Evolutionary conservation across 2,329 filamentous ascomycete genomes (phyloP), one percentile per base, ranked within the genome.

Genomic region (Beauveria sp.): DNA sequence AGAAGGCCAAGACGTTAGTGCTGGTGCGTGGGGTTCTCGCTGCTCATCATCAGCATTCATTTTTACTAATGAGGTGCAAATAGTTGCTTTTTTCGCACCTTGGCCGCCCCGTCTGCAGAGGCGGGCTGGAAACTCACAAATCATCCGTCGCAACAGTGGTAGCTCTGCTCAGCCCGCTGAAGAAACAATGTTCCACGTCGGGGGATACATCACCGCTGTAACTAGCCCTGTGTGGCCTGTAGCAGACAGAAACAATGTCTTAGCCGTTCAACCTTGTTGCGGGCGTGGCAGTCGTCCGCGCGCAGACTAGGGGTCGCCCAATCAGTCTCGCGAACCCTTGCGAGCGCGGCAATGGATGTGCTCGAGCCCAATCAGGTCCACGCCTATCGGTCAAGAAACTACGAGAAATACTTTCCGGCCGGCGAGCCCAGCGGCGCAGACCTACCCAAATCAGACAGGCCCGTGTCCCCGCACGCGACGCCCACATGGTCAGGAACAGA

Each of bases 401-500:
- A 43, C 16, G 14, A 43, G 18, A 43, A 48, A 48, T 14, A 48
- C 20, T 16, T 14, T 5, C 45, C 14, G 22, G 24, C 45, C 22
- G 20, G 20, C n/a, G 16, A 31, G 28, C 5, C 28, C 24, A 31
- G 16, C 48, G 18, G 24, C 12, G 10, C 28, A 18, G 28, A 52
- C 50, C 50, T 52, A 34, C 50, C 50, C 31, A 34, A 54, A 28
- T 14, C 20, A 28, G 42, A 26, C 54, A 48, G n/a, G 54, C 20
- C 10, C 12, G 22, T 18, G 55, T 58, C 55, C 55, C 55, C 55
- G 55, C 55, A 49, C 45, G 45, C 12, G 45, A 26, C 42, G 53
- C 54, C 43, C 55, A 46, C 45, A 49, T 49, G 55, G 20, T 43
- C 55, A 59, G 55, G 55, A 59, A 59, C 54, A 56, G 12, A 34